phyloP scores from a whole-genome alignment of 805 yeast genomes.

The Hyphopichia homilentoma region DNA sequence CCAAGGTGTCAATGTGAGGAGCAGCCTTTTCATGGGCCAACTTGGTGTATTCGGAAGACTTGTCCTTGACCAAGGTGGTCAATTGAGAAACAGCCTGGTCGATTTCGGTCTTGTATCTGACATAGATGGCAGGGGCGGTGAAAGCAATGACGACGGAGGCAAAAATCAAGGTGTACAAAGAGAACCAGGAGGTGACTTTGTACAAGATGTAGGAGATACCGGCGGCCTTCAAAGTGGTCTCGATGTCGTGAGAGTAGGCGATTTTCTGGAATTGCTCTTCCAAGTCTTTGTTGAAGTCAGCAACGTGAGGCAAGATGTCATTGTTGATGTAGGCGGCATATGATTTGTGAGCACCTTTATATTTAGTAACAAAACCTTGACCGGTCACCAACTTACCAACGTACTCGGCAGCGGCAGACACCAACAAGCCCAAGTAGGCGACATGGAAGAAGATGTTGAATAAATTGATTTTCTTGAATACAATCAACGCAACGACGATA shows the following conservation, averaged over 20 bases:
- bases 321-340: constrained; percentile 34
- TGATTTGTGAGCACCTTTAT: constrained; percentile 55
- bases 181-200: constrained; percentile 71
- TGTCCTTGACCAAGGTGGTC: constrained; percentile 45
- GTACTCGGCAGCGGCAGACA: constrained; percentile 75
- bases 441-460: constrained; percentile 58
- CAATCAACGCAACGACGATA: constrained; percentile 49
- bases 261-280: constrained; percentile 56
- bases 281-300: constrained; percentile 43
- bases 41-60: constrained; percentile 41
- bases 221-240: constrained; percentile 70
- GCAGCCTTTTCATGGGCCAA: constrained; percentile 40
- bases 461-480: constrained; percentile 62
- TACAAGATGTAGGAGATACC: constrained; percentile 60
- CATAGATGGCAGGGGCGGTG: constrained; percentile 72
- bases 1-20: constrained; percentile 58
- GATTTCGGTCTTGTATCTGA: constrained; percentile 71
- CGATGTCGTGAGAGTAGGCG: constrained; percentile 66
- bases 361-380: constrained; percentile 72
- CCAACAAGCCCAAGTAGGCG: constrained; percentile 52
- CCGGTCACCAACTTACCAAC: constrained; percentile 71
- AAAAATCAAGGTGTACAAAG: constrained; percentile 65
- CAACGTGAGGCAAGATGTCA: constrained; percentile 38
- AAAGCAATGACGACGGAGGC: constrained; percentile 59
- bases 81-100: constrained; percentile 54